Conservation (phyloP, 176 grass and related monocot species). For the Oryza longistaminata region DNA sequence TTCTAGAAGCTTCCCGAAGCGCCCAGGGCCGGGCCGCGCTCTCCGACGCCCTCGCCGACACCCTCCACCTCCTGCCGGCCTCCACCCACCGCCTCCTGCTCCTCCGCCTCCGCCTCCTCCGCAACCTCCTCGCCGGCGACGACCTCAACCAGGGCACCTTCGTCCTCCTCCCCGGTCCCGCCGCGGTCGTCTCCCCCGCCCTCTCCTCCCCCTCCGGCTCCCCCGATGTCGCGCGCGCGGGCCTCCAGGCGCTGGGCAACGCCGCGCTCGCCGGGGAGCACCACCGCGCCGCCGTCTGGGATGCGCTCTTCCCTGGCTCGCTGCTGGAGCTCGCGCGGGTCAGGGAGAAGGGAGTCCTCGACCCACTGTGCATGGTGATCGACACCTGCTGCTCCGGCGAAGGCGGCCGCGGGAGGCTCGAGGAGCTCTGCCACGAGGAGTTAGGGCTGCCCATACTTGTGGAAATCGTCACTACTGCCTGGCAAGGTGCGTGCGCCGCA, state of each 20-base stretch:
- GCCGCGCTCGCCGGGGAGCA: slow-evolving; percentile 57
- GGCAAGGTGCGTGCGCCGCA: slow-evolving; percentile 32
- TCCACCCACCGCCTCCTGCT: slow-evolving; percentile 39
- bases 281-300: slow-evolving; percentile 70
- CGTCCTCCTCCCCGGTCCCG: slow-evolving; percentile 45
- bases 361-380: slow-evolving; percentile 87
- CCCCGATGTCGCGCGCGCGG: slow-evolving; percentile 50
- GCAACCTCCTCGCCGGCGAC: slow-evolving; percentile 85
- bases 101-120: slow-evolving; percentile 66
- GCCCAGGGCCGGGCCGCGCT: slow-evolving; percentile 53
- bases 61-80: slow-evolving; percentile 32
- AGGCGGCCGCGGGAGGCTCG: slow-evolving; percentile 53
- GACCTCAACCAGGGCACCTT: slow-evolving; percentile 67
- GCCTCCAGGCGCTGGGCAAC: slow-evolving; percentile 75
- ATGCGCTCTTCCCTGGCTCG: slow-evolving; percentile 55
- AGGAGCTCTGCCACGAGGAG: slow-evolving; percentile 52
- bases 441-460: slow-evolving; percentile 52
- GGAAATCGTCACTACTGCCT: slow-evolving; percentile 57
- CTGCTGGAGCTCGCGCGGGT: slow-evolving; percentile 53
- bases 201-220: slow-evolving; percentile 31
- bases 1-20: slow-evolving; percentile 59
- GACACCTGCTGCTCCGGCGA: slow-evolving; percentile 74
- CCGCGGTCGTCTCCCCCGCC: slow-evolving; percentile 33
- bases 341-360: slow-evolving; percentile 52
- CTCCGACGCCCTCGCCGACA: slow-evolving; percentile 27